Conservation (phyloP, 345 rosid species). For the Barbarea vulgaris region DNA sequence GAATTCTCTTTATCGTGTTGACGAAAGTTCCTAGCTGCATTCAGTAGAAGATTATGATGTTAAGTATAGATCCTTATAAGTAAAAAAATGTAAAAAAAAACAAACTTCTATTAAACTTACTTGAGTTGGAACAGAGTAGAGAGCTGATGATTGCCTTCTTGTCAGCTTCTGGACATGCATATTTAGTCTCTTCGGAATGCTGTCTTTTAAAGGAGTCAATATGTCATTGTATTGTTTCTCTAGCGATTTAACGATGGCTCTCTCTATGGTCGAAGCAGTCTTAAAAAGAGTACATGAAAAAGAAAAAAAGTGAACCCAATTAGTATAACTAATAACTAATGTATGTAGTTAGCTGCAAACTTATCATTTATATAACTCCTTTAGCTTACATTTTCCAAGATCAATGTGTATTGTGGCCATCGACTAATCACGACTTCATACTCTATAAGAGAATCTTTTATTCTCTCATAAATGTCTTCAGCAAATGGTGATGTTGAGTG, state of each 20-base stretch:
- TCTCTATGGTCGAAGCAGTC: constrained; percentile 82
- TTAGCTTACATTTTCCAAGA: constrained; percentile 75
- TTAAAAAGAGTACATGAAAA: constrained; percentile 31
- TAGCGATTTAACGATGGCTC: constrained; percentile 79
- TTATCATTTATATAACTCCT: neutral
- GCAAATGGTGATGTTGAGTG: constrained; percentile 94
- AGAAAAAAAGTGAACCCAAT: constrained; percentile 7
- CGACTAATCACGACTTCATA: constrained; percentile 88
- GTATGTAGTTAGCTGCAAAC: no score
- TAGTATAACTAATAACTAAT: no score
- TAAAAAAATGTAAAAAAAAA: neutral
- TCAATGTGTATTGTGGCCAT: constrained; percentile 91
- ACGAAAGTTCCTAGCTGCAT: constrained; percentile 82
- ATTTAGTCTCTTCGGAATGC: constrained; percentile 82
- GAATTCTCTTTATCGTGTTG: constrained; percentile 88
- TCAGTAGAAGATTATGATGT: constrained; percentile 19
- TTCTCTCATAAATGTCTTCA: constrained; percentile 88
- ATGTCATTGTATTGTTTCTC: constrained; percentile 91
- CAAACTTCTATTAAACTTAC: constrained; percentile 43
- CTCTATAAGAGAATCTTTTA: constrained; percentile 66
- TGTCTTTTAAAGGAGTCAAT: constrained; percentile 82
- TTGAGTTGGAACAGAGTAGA: constrained; percentile 78
- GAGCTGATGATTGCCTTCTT: constrained; percentile 76
- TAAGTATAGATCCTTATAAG: neutral
- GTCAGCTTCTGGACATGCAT: constrained; percentile 96